Evolutionary conservation across 2,329 filamentous ascomycete species (phyloP), one percentile per base, ranked within the genome.

Genomic region (Claviceps humidiphila): DNA sequence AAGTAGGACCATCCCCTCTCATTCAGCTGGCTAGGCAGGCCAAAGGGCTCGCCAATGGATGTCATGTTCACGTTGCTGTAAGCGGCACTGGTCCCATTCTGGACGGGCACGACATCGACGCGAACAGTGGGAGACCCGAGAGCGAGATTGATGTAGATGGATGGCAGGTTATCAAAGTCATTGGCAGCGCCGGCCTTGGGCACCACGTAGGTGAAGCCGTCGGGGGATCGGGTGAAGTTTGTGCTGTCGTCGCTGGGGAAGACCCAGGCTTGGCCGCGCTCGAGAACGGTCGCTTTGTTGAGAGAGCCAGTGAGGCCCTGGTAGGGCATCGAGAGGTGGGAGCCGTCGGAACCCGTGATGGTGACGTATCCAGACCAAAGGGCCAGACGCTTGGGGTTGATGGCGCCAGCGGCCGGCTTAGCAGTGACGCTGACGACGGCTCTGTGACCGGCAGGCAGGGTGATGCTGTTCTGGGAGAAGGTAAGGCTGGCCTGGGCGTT

Each of bases 341-440:
- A 59, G 11, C 64, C 66, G 40, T 70, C 68, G 6, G 65, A 64
- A 16, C 67, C 65, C 50, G 67, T 68, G 50, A 74, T 61, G 16
- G 65, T 57, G 39, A 74, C 62, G 56, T 66, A 73, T 4, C 71
- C 71, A 5, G 67, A 70, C 61, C 70, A 74, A 2, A 73, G 60
- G 3, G 70, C 68, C 1, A 74, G 60, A 24, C 66, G 67, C 1
- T 58, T 61, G 11, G 61, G 57, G 40, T 70, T 60, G 1, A 71
- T 58, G 2, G 61, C 57, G 58, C 62, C 57, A 58, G 74, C 74
- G 0, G 71, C 66, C 1, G 16, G 26, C 6, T 66, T 70, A 2
- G 72, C 68, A 0, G 66, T 65, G 13, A 80, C 73, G n/a, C 68
- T 63, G 51, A 80, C 61, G 0, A 69, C 69, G 54, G 71, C 68